Base-by-base conservation (phyloP, 2,329 filamentous ascomycete species). In the Penicillium sp. region DNA sequence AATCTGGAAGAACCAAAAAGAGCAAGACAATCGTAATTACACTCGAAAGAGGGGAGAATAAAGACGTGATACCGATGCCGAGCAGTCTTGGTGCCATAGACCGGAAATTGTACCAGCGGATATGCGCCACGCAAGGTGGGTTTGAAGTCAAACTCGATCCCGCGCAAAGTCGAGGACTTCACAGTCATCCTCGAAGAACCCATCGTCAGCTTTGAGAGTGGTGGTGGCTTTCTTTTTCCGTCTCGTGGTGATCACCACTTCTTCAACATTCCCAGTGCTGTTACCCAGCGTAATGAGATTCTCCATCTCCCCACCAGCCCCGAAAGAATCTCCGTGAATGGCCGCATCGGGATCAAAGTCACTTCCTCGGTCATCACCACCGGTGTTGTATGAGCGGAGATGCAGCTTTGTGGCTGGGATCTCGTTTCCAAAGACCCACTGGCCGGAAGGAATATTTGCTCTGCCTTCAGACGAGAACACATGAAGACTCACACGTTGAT, bases 131-230 rank as follows among this genome's bases (percentile, higher is more conserved):
- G 18, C 18, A 18, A 18, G 18, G 18, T 18, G 18, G 18, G 18
- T 18, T 18, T 18, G 18, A 18, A 18, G 18, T 70, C 59, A 75
- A 39, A 80, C 78, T 39, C 77, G 67, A 52, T 80, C 77, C 44
- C 74, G 71, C 11, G 89, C 87, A 78, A 93, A 94, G 71, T 95
- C 89, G 53, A 95, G 78, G 48, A 95, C 86, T 66, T 95, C 89
- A 58, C 88, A 93, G 64, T 94, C 90, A 65, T 95, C 88, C 69
- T 95, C 90, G 61, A 95, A 95, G 68, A 95, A 94, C 46, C 81
- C 80, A 48, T 88, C 85, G 39, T 83, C 83, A 9, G 71, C 66
- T 40, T 65, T 67, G 39, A 58, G 51, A 0, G 58, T 55, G 38
- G 55, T 56, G 18, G 59, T 52, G 38, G 59, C 54, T 36, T 78